These are phyloP conservation scores for Anisodus tanguticus DNA, from an alignment of 257 asterid genomes.

Conservation along the genomic window DNA sequence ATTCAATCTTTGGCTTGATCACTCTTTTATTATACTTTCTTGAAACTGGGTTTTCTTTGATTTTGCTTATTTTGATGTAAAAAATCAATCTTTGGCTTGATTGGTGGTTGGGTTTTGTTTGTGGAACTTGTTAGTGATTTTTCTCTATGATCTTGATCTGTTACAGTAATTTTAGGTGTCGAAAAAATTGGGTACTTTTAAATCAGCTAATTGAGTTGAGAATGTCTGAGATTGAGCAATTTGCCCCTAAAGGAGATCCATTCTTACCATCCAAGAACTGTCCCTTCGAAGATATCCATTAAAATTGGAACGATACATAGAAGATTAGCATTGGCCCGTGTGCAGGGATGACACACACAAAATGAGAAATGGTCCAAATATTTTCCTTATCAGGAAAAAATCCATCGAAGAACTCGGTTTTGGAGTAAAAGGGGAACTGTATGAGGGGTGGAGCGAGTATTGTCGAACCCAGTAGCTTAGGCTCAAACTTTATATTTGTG, in stretches of 20 bases:
- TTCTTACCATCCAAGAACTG: not conserved
- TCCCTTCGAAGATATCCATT: too few species aligned
- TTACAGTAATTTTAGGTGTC: not conserved
- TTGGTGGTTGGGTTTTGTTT: not conserved
- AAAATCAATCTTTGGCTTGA: not conserved
- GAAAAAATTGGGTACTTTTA: slow-evolving; percentile 4
- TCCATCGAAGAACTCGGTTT: too few species aligned
- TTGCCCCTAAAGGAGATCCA: not conserved
- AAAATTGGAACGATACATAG: too few species aligned
- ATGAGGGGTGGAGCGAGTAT: too few species aligned
- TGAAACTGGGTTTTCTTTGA: not conserved
- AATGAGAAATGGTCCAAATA: too few species aligned
- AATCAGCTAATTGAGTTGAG: not conserved
- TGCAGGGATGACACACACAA: too few species aligned
- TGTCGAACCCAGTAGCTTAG: too few species aligned
- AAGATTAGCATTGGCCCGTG: too few species aligned
- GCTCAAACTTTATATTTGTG: too few species aligned
- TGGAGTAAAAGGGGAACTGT: not conserved
- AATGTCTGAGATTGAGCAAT: not conserved
- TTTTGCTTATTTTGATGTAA: not conserved
- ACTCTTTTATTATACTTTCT: not conserved
- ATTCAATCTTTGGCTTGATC: slow-evolving; percentile 1
- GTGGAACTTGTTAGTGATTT: not conserved
- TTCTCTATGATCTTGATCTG: not conserved
- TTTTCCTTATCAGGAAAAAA: too few species aligned